Base-by-base conservation (phyloP, 192 early-diverging fungal species). In the Lobosporangium transversale region DNA sequence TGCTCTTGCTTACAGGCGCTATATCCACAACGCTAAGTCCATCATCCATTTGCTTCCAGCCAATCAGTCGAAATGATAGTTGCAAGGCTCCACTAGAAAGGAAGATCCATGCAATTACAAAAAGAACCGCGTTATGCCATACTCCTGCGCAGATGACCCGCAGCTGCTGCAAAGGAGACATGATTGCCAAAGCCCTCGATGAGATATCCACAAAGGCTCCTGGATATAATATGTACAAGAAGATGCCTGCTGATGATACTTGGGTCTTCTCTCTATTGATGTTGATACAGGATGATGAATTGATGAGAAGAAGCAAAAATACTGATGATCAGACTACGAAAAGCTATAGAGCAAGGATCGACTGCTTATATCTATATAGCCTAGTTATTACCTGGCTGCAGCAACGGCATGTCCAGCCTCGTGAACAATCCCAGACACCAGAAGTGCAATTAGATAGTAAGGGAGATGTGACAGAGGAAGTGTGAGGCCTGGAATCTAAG, bases 401-500 rank as follows among this genome's bases (percentile, higher is more conserved):
- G 92, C 89, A 52, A 93, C 61, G 0, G 91, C 92, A 76, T 93
- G 92, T 5, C 92, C 92, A 27, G 86, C 79, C 62, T 93, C 92
- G 62, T 93, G 92, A 33, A 91, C 55, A 1, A 92, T 50, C 43
- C 90, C 91, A 45, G 85, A 83, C 6, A 92, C 45, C 1, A 91
- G 66, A 1, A 91, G 59, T 0, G 90, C 88, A 7, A 86, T 60
- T 21, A 93, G 58, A 62, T 91, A 91, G 60, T 91, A 92, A 10
- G 81, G 86, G 6, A 90, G 53, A 42, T 88, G 85, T 10, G 87
- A 91, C 21, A 90, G 48, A 0, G 91, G 92, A 23, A 93, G 62
- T 18, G 90, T 93, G 17, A 93, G 79, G 10, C 92, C 92, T 52
- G 92, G 92, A 36, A 93, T 91, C 92, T 93, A 66, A 12, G 35